phyloP scores from a whole-genome alignment of 1,284 basidiomycete species.

The Ceratobasidium sp. region DNA sequence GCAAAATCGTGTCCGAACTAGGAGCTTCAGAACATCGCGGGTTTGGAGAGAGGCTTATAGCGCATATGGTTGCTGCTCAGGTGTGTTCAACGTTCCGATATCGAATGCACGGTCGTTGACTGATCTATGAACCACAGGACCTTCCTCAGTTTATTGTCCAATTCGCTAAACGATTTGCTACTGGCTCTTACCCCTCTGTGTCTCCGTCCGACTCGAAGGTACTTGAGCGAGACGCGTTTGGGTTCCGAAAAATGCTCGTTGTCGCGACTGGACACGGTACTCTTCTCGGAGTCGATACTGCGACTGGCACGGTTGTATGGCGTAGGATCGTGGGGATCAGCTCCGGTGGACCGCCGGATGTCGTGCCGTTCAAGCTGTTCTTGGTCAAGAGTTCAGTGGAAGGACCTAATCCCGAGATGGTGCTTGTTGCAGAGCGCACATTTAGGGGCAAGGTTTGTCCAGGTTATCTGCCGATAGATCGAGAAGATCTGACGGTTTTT shows the following conservation, averaged over 20 bases:
- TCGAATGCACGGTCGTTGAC: neutral
- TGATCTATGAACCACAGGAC: conserved; percentile 55
- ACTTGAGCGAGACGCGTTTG: conserved; percentile 74
- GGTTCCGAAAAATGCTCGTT: conserved; percentile 86
- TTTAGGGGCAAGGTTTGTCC: neutral
- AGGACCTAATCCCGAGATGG: conserved; percentile 59
- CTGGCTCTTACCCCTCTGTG: conserved; percentile 69
- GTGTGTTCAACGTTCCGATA: conserved; percentile 51
- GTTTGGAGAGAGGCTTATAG: conserved; percentile 61
- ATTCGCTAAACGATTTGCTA: conserved; percentile 76
- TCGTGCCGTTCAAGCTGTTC: conserved; percentile 67
- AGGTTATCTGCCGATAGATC: neutral
- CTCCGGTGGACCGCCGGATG: conserved; percentile 54
- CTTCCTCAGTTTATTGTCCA: conserved; percentile 73
- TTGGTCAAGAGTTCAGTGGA: conserved; percentile 56
- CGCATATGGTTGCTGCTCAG: conserved; percentile 71
- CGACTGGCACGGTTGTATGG: conserved; percentile 80
- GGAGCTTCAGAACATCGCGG: conserved; percentile 59
- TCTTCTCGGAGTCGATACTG: conserved; percentile 82
- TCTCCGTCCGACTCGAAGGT: conserved; percentile 51
- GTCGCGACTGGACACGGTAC: conserved; percentile 77
- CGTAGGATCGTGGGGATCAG: conserved; percentile 57
- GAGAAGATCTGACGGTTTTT: neutral
- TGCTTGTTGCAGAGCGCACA: conserved; percentile 57
- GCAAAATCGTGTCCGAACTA: conserved; percentile 56